A percentile compares a stretch with the other conserved stretches of the same genome.
These are phyloP conservation scores for Ilex asprella DNA, from an alignment of 257 asterid species.

Conservation along the genomic window DNA sequence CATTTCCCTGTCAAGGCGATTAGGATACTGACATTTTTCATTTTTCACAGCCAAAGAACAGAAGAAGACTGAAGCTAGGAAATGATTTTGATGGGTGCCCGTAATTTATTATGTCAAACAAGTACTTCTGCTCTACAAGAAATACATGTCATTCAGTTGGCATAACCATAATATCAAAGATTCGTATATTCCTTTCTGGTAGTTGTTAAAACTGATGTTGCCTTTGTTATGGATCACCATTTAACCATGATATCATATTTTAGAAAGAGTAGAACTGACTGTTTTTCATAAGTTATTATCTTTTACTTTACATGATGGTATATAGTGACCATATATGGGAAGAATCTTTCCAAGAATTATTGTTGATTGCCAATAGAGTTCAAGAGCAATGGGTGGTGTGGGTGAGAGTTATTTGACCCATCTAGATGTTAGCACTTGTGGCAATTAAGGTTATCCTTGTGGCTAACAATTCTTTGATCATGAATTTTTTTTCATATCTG, in stretches of 20 bases:
- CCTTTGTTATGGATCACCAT: background rate
- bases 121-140: background rate
- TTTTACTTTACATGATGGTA: no score
- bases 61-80: slow-evolving; percentile 2
- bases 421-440: no score
- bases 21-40: background rate
- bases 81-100: background rate
- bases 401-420: no score
- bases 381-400: no score
- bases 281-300: no score
- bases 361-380: no score
- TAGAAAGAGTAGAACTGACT: background rate
- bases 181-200: background rate
- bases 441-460: no score
- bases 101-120: background rate
- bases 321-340: no score
- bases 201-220: background rate
- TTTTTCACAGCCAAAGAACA: slow-evolving; percentile 2
- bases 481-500: no score
- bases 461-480: no score
- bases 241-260: background rate
- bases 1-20: no score
- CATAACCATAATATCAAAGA: background rate
- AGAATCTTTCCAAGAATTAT: no score
- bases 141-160: background rate